Evolutionary conservation across 805 yeast species (phyloP).

Genomic region (Nakazawaea pomicola): DNA sequence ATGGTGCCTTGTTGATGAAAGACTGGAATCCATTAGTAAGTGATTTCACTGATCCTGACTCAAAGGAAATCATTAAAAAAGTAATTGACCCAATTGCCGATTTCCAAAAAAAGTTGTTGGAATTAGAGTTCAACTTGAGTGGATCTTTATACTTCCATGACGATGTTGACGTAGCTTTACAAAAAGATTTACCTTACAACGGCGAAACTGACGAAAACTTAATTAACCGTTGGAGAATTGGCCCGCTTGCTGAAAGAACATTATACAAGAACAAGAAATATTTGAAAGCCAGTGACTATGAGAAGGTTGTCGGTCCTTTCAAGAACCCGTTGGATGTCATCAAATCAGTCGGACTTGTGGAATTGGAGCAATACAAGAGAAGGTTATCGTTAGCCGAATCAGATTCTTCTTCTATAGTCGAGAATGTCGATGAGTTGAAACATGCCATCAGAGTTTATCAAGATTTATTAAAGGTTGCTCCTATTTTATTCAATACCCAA

Average conservation of each 20-base stretch:
- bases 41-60: constrained; percentile 48
- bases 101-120: constrained; percentile 50
- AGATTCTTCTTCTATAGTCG: constrained; percentile 42
- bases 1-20: constrained; percentile 81
- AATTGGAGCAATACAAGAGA: constrained; percentile 53
- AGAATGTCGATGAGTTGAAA: constrained; percentile 36
- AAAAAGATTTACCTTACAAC: constrained; percentile 43
- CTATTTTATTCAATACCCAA: constrained; percentile 50
- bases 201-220: constrained; percentile 55
- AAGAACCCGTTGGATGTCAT: constrained; percentile 59
- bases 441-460: constrained; percentile 58
- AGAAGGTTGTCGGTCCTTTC: constrained; percentile 76
- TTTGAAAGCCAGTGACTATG: constrained; percentile 44
- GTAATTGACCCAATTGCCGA: constrained; percentile 75
- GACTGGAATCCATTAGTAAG: constrained; percentile 81
- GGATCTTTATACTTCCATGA: constrained; percentile 81
- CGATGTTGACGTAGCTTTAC: constrained; percentile 49
- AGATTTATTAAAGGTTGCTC: constrained; percentile 51
- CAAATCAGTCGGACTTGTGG: constrained; percentile 57
- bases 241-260: constrained; percentile 79
- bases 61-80: constrained; percentile 44
- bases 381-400: constrained; percentile 52
- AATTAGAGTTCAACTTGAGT: constrained; percentile 58
- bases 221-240: constrained; percentile 77
- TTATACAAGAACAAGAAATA: constrained; percentile 65